These are phyloP conservation scores for Crataegus laevigata DNA, from an alignment of 306 rosid species.

Conservation along the genomic window DNA sequence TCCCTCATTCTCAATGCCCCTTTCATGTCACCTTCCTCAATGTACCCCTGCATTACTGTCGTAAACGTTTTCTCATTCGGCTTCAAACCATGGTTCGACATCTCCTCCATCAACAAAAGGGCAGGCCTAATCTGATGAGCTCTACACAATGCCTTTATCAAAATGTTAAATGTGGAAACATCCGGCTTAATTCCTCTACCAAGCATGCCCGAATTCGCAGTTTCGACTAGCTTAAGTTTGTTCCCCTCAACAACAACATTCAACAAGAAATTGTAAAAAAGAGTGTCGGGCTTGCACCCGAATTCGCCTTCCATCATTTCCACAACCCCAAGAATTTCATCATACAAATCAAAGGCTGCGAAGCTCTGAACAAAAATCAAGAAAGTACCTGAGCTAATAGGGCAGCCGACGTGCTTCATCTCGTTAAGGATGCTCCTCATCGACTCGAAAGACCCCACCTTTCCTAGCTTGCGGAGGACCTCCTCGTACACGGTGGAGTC, in stretches of 20 bases:
- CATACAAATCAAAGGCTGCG: constrained; percentile 38
- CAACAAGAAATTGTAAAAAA: constrained; percentile 50
- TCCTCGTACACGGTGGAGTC: constrained; percentile 42
- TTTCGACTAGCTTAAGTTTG: constrained; percentile 66
- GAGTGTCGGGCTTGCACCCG: constrained; percentile 46
- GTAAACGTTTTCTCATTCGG: constrained; percentile 78
- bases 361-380: constrained; percentile 39
- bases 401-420: constrained; percentile 31
- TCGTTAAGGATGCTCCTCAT: constrained; percentile 37
- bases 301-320: constrained; percentile 49
- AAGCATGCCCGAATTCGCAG: constrained; percentile 48
- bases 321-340: constrained; percentile 32
- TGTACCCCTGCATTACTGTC: constrained; percentile 70
- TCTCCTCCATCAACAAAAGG: constrained; percentile 75
- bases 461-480: constrained; percentile 46
- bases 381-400: constrained; percentile 34
- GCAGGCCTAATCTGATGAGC: constrained; percentile 88
- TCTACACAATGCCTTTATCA: constrained; percentile 78
- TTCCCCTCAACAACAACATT: constrained; percentile 60
- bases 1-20: constrained; percentile 71
- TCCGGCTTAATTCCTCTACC: constrained; percentile 43
- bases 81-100: constrained; percentile 44
- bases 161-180: constrained; percentile 58
- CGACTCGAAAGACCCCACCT: constrained; percentile 43
- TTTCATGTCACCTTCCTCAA: constrained; percentile 56